Percentiles rank a stretch among this genome's conserved stretches.
Evolutionary conservation across 1,139 yeast species (phyloP).

Genomic region (Zygoascus meyerae): DNA sequence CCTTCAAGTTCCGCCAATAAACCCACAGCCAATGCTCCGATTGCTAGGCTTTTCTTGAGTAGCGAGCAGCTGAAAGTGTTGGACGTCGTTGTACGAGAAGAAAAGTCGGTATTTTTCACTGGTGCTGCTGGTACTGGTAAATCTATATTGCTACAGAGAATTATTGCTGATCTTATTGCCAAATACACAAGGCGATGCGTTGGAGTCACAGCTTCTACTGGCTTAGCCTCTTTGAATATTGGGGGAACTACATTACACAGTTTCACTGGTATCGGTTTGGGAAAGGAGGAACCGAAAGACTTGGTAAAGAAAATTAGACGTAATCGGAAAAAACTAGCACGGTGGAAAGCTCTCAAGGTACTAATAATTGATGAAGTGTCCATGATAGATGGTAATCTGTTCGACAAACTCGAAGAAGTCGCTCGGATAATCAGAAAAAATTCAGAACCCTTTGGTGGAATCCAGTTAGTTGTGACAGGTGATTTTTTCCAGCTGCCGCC

Average conservation of each 20-base stretch:
- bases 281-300: slow-evolving; percentile 44
- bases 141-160: slow-evolving; percentile 44
- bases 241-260: slow-evolving; percentile 82
- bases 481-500: slow-evolving; percentile 89
- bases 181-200: slow-evolving; percentile 49
- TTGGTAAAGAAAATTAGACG: slow-evolving; percentile 45
- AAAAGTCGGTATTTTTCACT: slow-evolving; percentile 42
- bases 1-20: not conserved
- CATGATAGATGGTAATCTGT: slow-evolving; percentile 67
- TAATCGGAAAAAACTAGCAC: slow-evolving; percentile 38
- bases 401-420: slow-evolving; percentile 59
- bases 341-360: slow-evolving; percentile 59
- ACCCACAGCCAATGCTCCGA: slow-evolving; percentile 6
- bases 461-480: slow-evolving; percentile 73
- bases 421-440: slow-evolving; percentile 44
- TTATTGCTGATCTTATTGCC: slow-evolving; percentile 61
- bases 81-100: slow-evolving; percentile 52
- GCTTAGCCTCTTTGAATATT: slow-evolving; percentile 83
- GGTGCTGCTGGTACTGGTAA: slow-evolving; percentile 32
- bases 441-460: slow-evolving; percentile 57
- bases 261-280: slow-evolving; percentile 77
- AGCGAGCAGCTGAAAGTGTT: slow-evolving; percentile 69
- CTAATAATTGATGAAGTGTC: slow-evolving; percentile 77
- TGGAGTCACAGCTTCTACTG: slow-evolving; percentile 89
- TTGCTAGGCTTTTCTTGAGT: slow-evolving; percentile 37